phyloP scores from a whole-genome alignment of 225 moss, liverwort and hornwort species.

The Bryum argenteum region DNA sequence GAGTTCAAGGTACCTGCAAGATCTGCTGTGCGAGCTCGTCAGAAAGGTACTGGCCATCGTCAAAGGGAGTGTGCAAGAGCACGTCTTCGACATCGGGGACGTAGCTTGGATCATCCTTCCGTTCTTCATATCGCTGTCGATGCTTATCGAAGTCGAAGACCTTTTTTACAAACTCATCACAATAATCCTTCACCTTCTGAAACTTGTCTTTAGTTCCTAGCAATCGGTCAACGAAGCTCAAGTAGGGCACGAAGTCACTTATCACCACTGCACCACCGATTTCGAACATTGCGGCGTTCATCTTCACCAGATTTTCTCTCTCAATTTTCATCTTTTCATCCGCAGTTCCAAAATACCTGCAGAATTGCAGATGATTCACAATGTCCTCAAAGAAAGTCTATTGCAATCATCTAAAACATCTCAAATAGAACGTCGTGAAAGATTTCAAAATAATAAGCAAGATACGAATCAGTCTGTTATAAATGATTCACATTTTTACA shows the following conservation, averaged over 20 bases:
- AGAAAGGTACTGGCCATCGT: constrained; percentile 16
- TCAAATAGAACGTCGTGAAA: too few relatives aligned
- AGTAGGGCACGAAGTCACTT: constrained; percentile 37
- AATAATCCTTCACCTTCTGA: too few relatives aligned
- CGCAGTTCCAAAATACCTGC: constrained; percentile 8
- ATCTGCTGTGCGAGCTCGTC: constrained; percentile 22
- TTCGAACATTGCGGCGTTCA: neutral
- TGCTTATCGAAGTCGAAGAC: constrained; percentile 25
- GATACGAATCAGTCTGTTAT: too few relatives aligned
- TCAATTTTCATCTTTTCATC: neutral
- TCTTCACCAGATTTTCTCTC: constrained; percentile 27
- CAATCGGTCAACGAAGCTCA: constrained; percentile 26
- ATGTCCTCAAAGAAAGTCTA: too few relatives aligned
- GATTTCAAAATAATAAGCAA: too few relatives aligned
- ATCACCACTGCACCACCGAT: neutral
- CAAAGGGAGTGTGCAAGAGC: constrained; percentile 13
- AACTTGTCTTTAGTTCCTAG: constrained; percentile 23
- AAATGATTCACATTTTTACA: too few relatives aligned
- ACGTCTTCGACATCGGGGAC: constrained; percentile 29
- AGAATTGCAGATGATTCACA: neutral
- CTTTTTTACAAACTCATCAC: neutral
- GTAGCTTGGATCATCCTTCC: constrained; percentile 26
- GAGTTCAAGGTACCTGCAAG: constrained; percentile 32
- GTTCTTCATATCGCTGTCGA: constrained; percentile 19
- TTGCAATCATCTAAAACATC: too few relatives aligned